A percentile compares a stretch with the other conserved stretches of the same genome.
Conservation (phyloP, 306 rosid species). For the Astragalus glycyphyllos region DNA sequence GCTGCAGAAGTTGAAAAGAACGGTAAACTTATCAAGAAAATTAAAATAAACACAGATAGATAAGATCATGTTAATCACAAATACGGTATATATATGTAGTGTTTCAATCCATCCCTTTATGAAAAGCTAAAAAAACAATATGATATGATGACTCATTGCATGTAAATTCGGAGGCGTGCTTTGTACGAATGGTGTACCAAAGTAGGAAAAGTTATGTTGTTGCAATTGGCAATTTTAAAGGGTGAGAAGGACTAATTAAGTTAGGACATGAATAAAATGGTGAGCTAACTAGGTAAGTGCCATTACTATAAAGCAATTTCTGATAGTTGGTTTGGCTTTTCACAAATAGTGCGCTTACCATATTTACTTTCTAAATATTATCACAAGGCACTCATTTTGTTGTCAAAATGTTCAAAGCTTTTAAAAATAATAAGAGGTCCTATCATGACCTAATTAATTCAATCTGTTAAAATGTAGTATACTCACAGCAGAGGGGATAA, state of each 20-base stretch:
- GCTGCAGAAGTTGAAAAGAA: too few species aligned
- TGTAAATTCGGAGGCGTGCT: constrained; percentile 8
- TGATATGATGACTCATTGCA: neutral
- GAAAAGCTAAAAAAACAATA: neutral
- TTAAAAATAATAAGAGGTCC: constrained; percentile 23
- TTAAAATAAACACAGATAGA: too few species aligned
- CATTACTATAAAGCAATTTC: neutral
- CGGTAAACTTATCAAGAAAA: too few species aligned
- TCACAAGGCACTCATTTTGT: too few species aligned
- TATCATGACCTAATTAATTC: constrained; percentile 47
- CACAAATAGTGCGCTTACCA: constrained; percentile 18
- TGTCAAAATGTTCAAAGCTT: too few species aligned
- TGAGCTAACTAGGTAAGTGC: neutral
- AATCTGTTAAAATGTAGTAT: neutral
- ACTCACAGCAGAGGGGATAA: constrained; percentile 3
- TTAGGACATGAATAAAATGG: constrained; percentile 30
- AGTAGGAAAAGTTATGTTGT: constrained; percentile 10
- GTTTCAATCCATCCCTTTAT: too few species aligned
- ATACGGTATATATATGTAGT: too few species aligned
- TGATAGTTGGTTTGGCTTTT: constrained; percentile 23
- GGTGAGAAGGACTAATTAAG: neutral
- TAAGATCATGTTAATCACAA: too few species aligned
- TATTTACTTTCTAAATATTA: too few species aligned
- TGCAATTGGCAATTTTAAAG: constrained; percentile 13
- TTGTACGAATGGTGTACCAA: neutral